These are phyloP conservation scores for Solanum pennellii DNA, from an alignment of 257 asterid species.

Conservation along the genomic window DNA sequence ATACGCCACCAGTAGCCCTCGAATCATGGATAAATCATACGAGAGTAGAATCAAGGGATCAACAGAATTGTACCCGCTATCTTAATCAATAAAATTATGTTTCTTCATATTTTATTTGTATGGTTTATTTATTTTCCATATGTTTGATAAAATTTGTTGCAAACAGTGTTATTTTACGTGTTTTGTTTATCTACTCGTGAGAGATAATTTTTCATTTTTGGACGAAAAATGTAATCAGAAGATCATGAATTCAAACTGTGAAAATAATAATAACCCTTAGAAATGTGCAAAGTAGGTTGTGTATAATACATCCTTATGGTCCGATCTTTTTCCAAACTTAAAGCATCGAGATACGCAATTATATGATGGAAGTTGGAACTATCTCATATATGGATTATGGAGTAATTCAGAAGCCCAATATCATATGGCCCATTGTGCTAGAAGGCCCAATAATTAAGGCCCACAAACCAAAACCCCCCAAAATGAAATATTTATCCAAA, in stretches of 20 bases:
- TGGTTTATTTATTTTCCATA: too few species aligned
- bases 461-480: background rate
- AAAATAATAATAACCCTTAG: background rate
- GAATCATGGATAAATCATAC: too few species aligned
- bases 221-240: too few species aligned
- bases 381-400: background rate
- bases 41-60: too few species aligned
- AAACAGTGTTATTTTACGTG: background rate
- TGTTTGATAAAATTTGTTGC: too few species aligned
- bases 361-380: background rate
- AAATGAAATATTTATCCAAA: background rate
- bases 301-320: background rate
- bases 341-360: background rate
- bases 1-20: too few species aligned
- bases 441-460: background rate
- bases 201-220: background rate
- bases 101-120: too few species aligned
- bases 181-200: background rate
- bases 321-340: background rate
- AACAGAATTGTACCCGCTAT: too few species aligned
- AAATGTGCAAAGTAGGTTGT: background rate
- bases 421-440: background rate
- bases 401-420: background rate
- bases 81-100: too few species aligned
- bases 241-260: too few species aligned